A percentile compares a stretch with the other conserved stretches of the same genome.
These are phyloP conservation scores for Ophioceras dolichostomum DNA, from an alignment of 2,329 filamentous ascomycete genomes.

Conservation along the genomic window DNA sequence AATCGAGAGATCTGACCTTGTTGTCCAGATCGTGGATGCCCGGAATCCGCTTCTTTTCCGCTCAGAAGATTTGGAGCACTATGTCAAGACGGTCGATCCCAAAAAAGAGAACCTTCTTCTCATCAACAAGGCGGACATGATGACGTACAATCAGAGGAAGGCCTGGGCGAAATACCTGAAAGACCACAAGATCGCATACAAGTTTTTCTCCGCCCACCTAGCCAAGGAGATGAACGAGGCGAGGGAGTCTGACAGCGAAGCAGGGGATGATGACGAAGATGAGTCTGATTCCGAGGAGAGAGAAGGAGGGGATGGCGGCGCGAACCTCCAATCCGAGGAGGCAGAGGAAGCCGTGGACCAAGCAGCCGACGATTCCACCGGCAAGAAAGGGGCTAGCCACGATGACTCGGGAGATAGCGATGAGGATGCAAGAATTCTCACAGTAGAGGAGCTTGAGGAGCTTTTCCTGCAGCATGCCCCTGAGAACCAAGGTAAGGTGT, in stretches of 20 bases:
- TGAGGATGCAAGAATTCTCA: conserved; percentile 67
- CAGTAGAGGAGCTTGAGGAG: conserved; percentile 82
- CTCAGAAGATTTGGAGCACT: conserved; percentile 83
- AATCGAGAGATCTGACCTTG: conserved; percentile 87
- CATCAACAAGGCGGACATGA: conserved; percentile 99
- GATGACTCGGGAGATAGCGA: conserved; percentile 29
- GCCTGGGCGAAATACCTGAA: conserved; percentile 83
- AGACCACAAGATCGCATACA: conserved; percentile 70
- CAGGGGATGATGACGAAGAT: conserved; percentile 17
- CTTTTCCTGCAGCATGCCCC: conserved; percentile 69
- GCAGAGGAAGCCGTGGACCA: conserved; percentile 8
- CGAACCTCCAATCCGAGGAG: conserved; percentile 19
- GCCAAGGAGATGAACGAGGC: conserved; percentile 83
- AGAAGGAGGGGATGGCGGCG: conserved; percentile 13
- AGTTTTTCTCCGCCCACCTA: conserved; percentile 89
- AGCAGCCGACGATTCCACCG: conserved; percentile 1
- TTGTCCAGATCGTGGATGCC: conserved; percentile 97
- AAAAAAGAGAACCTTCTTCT: conserved; percentile 84
- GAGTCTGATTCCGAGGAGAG: conserved; percentile 15
- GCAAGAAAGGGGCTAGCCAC: conserved; percentile 5
- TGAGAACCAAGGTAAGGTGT: conserved; percentile 32
- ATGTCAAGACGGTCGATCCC: conserved; percentile 84
- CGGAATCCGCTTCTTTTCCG: conserved; percentile 89
- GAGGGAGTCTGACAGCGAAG: conserved; percentile 39
- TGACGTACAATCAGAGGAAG: conserved; percentile 73